Evolutionary conservation across 768 basidiomycete genomes (phyloP), one percentile per base, ranked within the genome.

Genomic region (Auriculariales sp.): DNA sequence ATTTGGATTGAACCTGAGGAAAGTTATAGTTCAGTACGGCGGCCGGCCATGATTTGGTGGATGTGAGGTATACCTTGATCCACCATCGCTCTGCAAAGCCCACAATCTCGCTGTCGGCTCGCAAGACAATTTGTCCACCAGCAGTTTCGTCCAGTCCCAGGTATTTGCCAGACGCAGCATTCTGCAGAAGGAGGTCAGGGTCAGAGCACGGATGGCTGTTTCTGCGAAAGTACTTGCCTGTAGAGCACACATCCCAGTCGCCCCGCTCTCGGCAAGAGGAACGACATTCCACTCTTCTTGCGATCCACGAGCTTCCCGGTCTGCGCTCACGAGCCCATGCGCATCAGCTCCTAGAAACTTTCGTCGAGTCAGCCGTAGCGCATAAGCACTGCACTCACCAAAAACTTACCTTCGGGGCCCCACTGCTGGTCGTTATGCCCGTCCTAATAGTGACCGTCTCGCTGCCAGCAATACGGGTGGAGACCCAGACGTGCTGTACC

Each of bases 211-310:
- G n/a, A n/a, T n/a, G n/a, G n/a, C n/a, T n/a, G n/a, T n/a, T n/a
- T n/a, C n/a, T n/a, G n/a, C n/a, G n/a, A n/a, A n/a, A n/a, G n/a
- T n/a, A n/a, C n/a, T n/a, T n/a, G n/a, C n/a, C n/a, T n/a, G n/a
- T n/a, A n/a, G n/a, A n/a, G n/a, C n/a, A n/a, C n/a, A n/a, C n/a
- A n/a, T n/a, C n/a, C n/a, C n/a, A n/a, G n/a, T n/a, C n/a, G n/a
- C n/a, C 34, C 86, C 87, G 52, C 39, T 25, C 0, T 85, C 86
- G 9, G 84, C 78, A 22, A 87, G 64, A 50, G 91, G 68, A 24
- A 89, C 75, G 14, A 90, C 83, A 3, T 83, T 85, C 87, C 90
- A 95, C 64, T 93, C 91, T 63, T 95, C 91, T 63, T 94, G 88
- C 3, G 87, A 84, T 1, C 91, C 92, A 28, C 91, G 75, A 25